These are phyloP conservation scores for Boletus rubescentipes DNA, from an alignment of 768 basidiomycete genomes.

Conservation along the genomic window DNA sequence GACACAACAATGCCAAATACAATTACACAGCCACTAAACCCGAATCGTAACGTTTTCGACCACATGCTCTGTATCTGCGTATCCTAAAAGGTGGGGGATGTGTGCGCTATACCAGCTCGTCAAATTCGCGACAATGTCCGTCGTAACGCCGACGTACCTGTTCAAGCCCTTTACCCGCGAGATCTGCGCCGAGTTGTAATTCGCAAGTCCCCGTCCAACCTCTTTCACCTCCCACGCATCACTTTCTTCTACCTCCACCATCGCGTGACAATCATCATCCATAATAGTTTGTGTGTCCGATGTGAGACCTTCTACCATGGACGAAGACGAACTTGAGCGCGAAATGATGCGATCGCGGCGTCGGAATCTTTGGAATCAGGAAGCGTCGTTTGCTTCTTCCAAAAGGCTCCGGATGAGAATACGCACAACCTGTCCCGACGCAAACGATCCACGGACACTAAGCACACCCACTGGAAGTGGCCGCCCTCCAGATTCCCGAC, in stretches of 20 bases:
- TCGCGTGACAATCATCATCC: constrained; percentile 33
- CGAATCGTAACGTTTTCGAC: constrained; percentile 92
- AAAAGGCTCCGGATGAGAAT: constrained; percentile 58
- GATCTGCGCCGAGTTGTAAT: constrained; percentile 95
- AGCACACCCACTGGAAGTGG: constrained; percentile 91
- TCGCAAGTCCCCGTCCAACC: constrained; percentile 91
- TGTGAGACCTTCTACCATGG: constrained; percentile 27
- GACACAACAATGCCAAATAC: constrained; percentile 32
- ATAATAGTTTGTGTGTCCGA: constrained; percentile 25
- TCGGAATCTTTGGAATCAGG: constrained; percentile 20
- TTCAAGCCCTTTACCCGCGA: constrained; percentile 83
- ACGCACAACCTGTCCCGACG: constrained; percentile 90
- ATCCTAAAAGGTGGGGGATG: constrained; percentile 79
- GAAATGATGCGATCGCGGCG: constrained; percentile 32
- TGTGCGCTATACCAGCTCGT: constrained; percentile 56
- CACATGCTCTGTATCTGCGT: constrained; percentile 96
- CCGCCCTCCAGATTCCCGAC: constrained; percentile 85
- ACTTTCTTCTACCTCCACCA: constrained; percentile 37
- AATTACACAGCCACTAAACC: constrained; percentile 48
- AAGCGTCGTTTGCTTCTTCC: constrained; percentile 30
- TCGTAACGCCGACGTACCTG: constrained; percentile 58
- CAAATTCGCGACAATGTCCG: not conserved
- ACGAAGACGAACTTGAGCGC: constrained; percentile 38
- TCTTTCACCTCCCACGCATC: constrained; percentile 76
- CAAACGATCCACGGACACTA: constrained; percentile 85